Evolutionary conservation across 2,329 filamentous ascomycete species (phyloP).

Genomic region (Fusarium tricinctum): DNA sequence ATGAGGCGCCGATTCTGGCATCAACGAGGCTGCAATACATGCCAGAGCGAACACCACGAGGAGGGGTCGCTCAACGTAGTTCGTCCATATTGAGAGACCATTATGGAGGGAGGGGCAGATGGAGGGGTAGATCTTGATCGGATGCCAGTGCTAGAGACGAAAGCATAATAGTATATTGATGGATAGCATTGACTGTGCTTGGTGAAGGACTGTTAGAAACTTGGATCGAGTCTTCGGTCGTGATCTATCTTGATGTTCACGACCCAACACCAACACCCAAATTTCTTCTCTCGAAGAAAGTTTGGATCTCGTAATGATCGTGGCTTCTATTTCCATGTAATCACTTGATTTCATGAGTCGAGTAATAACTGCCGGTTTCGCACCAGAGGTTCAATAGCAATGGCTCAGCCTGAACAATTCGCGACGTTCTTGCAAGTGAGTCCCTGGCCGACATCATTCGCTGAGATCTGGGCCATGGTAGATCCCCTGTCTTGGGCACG

Average conservation of each 20-base stretch:
- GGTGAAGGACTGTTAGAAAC: background rate
- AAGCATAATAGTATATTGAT: slow-evolving; percentile 29
- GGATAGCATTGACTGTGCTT: background rate
- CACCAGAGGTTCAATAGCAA: slow-evolving; percentile 5
- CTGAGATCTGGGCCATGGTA: slow-evolving; percentile 30
- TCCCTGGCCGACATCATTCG: slow-evolving; percentile 21
- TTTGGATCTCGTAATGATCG: background rate
- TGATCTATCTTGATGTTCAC: too few relatives aligned
- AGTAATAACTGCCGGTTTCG: slow-evolving; percentile 10
- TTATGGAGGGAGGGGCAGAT: slow-evolving; percentile 48
- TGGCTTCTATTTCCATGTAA: slow-evolving; percentile 5
- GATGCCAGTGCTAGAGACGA: slow-evolving; percentile 26
- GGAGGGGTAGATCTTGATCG: slow-evolving; percentile 48
- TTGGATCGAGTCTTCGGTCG: too few relatives aligned
- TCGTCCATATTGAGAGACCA: slow-evolving; percentile 45
- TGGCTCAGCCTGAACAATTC: slow-evolving; percentile 29
- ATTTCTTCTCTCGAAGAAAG: background rate
- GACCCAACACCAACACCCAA: background rate
- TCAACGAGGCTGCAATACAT: slow-evolving; percentile 45
- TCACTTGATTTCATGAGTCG: slow-evolving; percentile 29
- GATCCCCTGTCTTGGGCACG: slow-evolving; percentile 29
- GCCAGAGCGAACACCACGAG: slow-evolving; percentile 50
- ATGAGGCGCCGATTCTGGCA: slow-evolving; percentile 35
- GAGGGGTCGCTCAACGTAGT: slow-evolving; percentile 49
- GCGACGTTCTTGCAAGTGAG: slow-evolving; percentile 17